Percentiles rank a stretch among this genome's conserved stretches.
phyloP scores from a whole-genome alignment of 768 basidiomycete genomes.

The Amanita rimosa region DNA sequence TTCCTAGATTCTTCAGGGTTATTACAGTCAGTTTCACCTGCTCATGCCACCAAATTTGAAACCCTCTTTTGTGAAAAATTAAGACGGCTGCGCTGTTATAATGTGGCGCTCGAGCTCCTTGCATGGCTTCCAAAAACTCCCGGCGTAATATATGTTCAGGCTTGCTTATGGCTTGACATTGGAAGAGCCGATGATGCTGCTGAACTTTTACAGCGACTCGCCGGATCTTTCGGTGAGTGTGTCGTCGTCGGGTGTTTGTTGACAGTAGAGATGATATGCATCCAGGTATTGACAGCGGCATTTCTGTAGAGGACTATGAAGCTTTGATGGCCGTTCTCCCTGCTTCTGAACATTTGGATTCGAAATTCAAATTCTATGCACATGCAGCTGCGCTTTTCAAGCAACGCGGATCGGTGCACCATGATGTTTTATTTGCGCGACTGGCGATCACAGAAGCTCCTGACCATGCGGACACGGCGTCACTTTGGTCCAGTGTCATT shows the following conservation, averaged over 20 bases:
- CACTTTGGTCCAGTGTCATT: slow-evolving; percentile 75
- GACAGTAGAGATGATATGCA: background rate
- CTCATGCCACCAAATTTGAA: slow-evolving; percentile 58
- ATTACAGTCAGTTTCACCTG: slow-evolving; percentile 56
- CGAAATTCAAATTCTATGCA: slow-evolving; percentile 64
- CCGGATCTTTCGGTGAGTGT: slow-evolving; percentile 61
- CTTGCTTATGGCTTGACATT: slow-evolving; percentile 51
- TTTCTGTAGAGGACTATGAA: slow-evolving; percentile 51
- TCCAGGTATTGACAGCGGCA: slow-evolving; percentile 35
- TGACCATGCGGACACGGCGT: slow-evolving; percentile 38
- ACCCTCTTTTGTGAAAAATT: slow-evolving; percentile 64
- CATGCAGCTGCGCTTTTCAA: slow-evolving; percentile 73
- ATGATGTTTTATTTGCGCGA: slow-evolving; percentile 68
- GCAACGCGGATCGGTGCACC: slow-evolving; percentile 34
- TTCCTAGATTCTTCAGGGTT: slow-evolving; percentile 62
- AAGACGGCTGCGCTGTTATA: slow-evolving; percentile 48
- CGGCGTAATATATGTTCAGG: slow-evolving; percentile 62
- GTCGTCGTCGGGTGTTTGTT: background rate
- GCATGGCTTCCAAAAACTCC: slow-evolving; percentile 75
- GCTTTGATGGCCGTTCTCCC: slow-evolving; percentile 56
- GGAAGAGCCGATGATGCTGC: slow-evolving; percentile 69
- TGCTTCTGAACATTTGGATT: slow-evolving; percentile 39
- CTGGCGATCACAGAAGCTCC: slow-evolving; percentile 68
- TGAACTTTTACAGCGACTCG: slow-evolving; percentile 59
- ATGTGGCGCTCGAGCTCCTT: slow-evolving; percentile 51